Conservation (phyloP, 2,329 filamentous ascomycete species). For the Aureobasidium sp. region DNA sequence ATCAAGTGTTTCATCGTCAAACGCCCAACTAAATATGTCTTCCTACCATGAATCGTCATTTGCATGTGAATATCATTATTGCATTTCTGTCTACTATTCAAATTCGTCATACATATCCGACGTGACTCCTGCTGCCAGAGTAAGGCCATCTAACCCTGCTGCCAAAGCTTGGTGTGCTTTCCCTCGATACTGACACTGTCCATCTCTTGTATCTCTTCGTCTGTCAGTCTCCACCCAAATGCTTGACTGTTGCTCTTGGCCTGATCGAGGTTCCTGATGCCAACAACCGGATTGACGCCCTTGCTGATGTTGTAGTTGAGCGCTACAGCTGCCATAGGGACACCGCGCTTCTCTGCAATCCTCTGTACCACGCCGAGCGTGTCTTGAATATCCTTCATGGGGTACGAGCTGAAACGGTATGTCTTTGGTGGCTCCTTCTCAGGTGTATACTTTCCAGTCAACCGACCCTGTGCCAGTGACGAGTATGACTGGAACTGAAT, state of each 20-base stretch:
- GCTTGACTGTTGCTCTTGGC: conserved; percentile 31
- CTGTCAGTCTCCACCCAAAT: conserved; percentile 33
- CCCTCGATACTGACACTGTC: conserved; percentile 34
- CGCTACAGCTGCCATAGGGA: conserved; percentile 31
- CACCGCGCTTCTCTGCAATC: conserved; percentile 28
- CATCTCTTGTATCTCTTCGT: conserved; percentile 33
- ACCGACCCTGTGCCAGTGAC: conserved; percentile 31
- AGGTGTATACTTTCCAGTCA: conserved; percentile 32
- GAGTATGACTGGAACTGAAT: conserved; percentile 37
- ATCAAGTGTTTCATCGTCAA: not conserved
- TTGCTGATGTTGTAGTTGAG: conserved; percentile 39
- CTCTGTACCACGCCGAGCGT: conserved; percentile 27
- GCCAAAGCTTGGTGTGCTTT: conserved; percentile 31
- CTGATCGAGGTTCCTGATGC: conserved; percentile 33
- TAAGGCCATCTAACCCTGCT: conserved; percentile 27
- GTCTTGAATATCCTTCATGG: conserved; percentile 35
- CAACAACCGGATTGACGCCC: conserved; percentile 35
- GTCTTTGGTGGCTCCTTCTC: conserved; percentile 30
- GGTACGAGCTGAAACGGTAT: conserved; percentile 34
- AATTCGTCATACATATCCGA: not conserved
- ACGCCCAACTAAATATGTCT: not conserved
- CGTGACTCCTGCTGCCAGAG: not conserved
- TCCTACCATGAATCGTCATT: not conserved
- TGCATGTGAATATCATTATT: not conserved
- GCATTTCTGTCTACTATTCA: not conserved